Evolutionary conservation across 2,329 filamentous ascomycete species (phyloP).

Genomic region (Botryosphaeria dothidea): DNA sequence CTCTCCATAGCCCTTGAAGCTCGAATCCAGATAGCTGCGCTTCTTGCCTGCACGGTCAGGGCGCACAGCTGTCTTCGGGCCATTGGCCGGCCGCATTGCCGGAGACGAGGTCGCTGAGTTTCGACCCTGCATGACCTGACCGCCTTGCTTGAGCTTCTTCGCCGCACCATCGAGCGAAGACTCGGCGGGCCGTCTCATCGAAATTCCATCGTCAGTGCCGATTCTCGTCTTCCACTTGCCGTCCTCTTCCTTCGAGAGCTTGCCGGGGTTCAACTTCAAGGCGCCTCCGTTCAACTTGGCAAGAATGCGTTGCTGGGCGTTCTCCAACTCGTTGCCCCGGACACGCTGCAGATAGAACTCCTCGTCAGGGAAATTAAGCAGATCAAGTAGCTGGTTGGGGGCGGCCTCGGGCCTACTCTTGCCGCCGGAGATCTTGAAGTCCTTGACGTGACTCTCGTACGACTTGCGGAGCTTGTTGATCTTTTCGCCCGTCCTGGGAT

Average conservation of each 20-base stretch:
- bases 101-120: conserved; percentile 40
- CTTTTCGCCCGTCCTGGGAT: conserved; percentile 65
- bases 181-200: conserved; percentile 29
- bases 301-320: conserved; percentile 27
- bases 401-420: conserved; percentile 47
- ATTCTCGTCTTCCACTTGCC: conserved; percentile 45
- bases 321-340: conserved; percentile 41
- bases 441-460: conserved; percentile 56
- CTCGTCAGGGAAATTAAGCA: conserved; percentile 42
- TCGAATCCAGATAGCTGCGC: conserved; percentile 72
- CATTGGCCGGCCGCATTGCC: conserved; percentile 36
- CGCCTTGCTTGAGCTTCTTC: conserved; percentile 27
- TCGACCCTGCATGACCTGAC: conserved; percentile 23
- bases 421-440: conserved; percentile 48
- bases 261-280: conserved; percentile 44
- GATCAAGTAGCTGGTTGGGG: conserved; percentile 32
- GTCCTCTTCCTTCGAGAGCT: conserved; percentile 43
- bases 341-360: conserved; percentile 43
- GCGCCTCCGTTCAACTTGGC: conserved; percentile 41
- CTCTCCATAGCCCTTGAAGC: conserved; percentile 74
- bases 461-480: conserved; percentile 62
- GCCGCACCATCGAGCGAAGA: conserved; percentile 23
- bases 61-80: conserved; percentile 42
- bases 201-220: conserved; percentile 44
- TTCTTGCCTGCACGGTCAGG: conserved; percentile 71